Conservation (phyloP, 306 rosid genomes). For the Dalbergia oliveri region DNA sequence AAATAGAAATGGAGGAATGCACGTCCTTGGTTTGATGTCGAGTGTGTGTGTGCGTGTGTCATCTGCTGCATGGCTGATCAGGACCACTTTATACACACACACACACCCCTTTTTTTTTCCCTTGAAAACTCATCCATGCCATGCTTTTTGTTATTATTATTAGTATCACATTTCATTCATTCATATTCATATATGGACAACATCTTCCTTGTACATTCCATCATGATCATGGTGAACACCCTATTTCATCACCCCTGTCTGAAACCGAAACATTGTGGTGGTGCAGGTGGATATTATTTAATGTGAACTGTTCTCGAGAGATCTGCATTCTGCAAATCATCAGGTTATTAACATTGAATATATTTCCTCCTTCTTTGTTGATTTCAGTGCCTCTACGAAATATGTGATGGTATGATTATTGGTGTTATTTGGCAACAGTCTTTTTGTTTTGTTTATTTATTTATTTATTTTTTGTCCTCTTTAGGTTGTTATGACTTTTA, state of each 20-base stretch:
- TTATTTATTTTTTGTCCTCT: neutral
- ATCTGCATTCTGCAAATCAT: constrained; percentile 44
- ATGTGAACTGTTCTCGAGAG: constrained; percentile 6
- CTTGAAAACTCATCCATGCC: constrained; percentile 10
- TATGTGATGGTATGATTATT: constrained; percentile 2
- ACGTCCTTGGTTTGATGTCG: neutral
- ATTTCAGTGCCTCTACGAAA: constrained; percentile 9
- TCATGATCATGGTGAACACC: neutral
- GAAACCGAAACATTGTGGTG: neutral
- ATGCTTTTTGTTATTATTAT: neutral
- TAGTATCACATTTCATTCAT: too few species aligned
- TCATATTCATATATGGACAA: constrained; percentile 5
- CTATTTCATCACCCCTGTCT: constrained; percentile 2
- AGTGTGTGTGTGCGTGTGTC: neutral
- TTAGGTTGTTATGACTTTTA: neutral
- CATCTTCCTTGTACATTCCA: neutral
- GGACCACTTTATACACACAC: neutral
- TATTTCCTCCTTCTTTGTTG: neutral
- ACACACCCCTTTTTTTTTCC: too few species aligned
- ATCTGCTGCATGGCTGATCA: constrained; percentile 40
- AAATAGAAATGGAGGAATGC: neutral
- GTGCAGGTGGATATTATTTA: too few species aligned
- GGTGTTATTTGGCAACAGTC: neutral
- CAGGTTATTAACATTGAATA: constrained; percentile 27
- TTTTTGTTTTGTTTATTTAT: neutral